Evolutionary conservation across 352 stramenopile species (phyloP).

Genomic region (Globisporangium rhizosaccharum): DNA sequence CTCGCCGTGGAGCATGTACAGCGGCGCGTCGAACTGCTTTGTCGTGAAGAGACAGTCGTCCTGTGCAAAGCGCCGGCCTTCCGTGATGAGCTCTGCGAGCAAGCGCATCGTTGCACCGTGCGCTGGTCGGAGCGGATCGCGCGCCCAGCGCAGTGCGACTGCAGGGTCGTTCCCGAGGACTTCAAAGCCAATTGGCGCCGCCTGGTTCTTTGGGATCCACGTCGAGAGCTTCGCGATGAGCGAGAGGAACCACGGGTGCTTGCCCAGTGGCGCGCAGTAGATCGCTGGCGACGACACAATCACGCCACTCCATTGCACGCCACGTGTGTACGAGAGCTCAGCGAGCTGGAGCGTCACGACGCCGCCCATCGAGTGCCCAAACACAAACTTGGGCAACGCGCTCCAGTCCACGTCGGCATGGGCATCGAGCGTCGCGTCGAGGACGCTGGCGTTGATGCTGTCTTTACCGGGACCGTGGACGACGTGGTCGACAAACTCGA

Average conservation of each 20-base stretch:
- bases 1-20: conserved; percentile 38
- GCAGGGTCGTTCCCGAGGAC: conserved; percentile 24
- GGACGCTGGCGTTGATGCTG: conserved; percentile 15
- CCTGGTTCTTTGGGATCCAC: conserved; percentile 26
- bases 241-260: conserved; percentile 14
- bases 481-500: conserved; percentile 51
- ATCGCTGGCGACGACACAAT: conserved; percentile 32
- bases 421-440: conserved; percentile 26
- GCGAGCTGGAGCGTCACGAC: conserved; percentile 33
- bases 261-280: conserved; percentile 22
- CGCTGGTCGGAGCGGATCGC: conserved; percentile 26
- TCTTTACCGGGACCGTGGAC: conserved; percentile 12
- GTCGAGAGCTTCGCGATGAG: conserved; percentile 20
- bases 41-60: conserved; percentile 20
- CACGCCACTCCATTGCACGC: conserved; percentile 31
- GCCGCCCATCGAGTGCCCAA: conserved; percentile 55
- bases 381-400: conserved; percentile 41
- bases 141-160: conserved; percentile 23
- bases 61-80: conserved; percentile 17
- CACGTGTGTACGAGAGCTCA: conserved; percentile 15
- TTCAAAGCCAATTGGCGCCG: conserved; percentile 24
- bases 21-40: conserved; percentile 19
- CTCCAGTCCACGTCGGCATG: conserved; percentile 29
- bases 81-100: conserved; percentile 18
- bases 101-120: conserved; percentile 26